phyloP scores from a whole-genome alignment of 1,284 basidiomycete species.

The Cryptococcus hybrid region DNA sequence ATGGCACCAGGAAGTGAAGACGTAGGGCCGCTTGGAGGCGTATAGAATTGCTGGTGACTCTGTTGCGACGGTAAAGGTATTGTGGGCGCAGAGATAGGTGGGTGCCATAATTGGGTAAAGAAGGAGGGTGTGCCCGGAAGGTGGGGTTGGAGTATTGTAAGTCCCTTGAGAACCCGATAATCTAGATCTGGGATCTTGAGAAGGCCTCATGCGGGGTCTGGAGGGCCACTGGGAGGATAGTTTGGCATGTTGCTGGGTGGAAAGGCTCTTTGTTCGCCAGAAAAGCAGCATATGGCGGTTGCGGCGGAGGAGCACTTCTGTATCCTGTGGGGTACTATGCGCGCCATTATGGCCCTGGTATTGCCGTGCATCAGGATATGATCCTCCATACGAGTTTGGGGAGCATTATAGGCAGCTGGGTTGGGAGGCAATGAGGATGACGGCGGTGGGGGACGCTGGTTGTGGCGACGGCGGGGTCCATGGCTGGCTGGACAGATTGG shows the following conservation, averaged over 20 bases:
- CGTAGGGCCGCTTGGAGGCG: no score
- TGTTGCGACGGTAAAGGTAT: slow-evolving; percentile 3
- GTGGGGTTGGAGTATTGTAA: slow-evolving; percentile 1
- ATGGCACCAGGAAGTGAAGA: no score
- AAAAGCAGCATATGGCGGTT: slow-evolving; percentile 1
- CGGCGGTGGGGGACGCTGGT: slow-evolving; percentile 4
- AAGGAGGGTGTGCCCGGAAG: slow-evolving; percentile 3
- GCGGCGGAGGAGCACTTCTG: not conserved
- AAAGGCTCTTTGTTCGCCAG: slow-evolving; percentile 4
- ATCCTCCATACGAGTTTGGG: not conserved
- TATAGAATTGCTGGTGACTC: not conserved
- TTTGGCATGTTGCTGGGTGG: slow-evolving; percentile 1
- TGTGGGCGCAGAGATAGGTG: not conserved
- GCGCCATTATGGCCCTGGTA: not conserved
- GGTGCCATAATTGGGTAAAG: slow-evolving; percentile 1
- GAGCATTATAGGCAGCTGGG: slow-evolving; percentile 1
- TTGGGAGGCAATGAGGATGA: slow-evolving; percentile 3
- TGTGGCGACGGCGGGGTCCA: slow-evolving; percentile 22
- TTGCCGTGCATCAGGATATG: not conserved
- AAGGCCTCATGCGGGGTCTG: slow-evolving; percentile 10
- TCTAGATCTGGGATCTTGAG: slow-evolving; percentile 18
- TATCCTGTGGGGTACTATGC: not conserved
- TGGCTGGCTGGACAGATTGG: slow-evolving; percentile 1
- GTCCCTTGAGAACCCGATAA: not conserved
- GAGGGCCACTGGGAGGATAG: not conserved